These are phyloP conservation scores for Aristolochia fimbriata DNA, from an alignment of 164 flowering plant species.

Conservation along the genomic window DNA sequence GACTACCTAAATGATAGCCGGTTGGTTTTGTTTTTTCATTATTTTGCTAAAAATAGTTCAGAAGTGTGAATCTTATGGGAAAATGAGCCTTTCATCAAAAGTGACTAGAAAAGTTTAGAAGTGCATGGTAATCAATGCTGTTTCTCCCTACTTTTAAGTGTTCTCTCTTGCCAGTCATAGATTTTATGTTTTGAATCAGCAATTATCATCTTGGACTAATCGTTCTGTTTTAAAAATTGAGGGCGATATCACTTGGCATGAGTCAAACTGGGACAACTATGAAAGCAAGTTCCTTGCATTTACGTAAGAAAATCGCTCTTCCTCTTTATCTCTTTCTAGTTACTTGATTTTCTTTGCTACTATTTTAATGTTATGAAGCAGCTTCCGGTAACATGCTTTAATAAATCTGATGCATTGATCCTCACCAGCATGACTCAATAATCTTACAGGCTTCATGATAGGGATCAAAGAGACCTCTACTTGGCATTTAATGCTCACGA, in stretches of 20 bases:
- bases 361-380: neutral
- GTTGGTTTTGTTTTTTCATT: no score
- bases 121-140: no score
- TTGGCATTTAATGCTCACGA: conserved; percentile 91
- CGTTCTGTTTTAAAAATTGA: conserved; percentile 16
- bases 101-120: no score
- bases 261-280: conserved; percentile 82
- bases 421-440: neutral
- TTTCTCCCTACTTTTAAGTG: neutral
- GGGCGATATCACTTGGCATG: conserved; percentile 92
- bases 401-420: neutral
- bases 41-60: no score
- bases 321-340: neutral
- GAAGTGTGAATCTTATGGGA: no score
- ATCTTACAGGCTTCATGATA: conserved; percentile 68
- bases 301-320: conserved; percentile 46
- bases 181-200: neutral
- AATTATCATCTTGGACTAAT: neutral
- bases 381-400: neutral
- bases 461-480: conserved; percentile 47
- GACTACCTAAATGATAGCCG: no score
- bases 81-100: no score
- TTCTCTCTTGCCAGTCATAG: neutral
- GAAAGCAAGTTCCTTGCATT: conserved; percentile 95
- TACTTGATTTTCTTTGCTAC: neutral